phyloP scores from a whole-genome alignment of 1,284 basidiomycete genomes.

The Leccinum subrobustum region DNA sequence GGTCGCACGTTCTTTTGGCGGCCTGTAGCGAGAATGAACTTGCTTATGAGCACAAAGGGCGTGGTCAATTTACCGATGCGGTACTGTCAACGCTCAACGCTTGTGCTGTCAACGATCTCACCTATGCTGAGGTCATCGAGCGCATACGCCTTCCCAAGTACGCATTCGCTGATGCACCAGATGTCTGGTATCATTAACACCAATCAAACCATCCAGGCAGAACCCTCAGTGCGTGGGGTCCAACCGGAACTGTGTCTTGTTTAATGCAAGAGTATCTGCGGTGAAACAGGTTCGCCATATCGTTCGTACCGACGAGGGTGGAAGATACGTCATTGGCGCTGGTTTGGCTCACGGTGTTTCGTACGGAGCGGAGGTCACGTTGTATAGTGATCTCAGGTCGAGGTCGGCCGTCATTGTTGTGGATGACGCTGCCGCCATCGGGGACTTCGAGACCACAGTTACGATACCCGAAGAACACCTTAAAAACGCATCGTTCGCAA shows the following conservation, averaged over 20 bases:
- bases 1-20: slow-evolving; percentile 50
- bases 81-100: slow-evolving; percentile 15
- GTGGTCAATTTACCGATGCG: slow-evolving; percentile 17
- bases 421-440: slow-evolving; percentile 6
- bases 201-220: slow-evolving; percentile 6
- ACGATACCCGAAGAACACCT: not conserved
- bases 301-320: not conserved
- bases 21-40: slow-evolving; percentile 49
- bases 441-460: slow-evolving; percentile 19
- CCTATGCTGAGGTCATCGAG: slow-evolving; percentile 15
- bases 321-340: slow-evolving; percentile 13
- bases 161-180: not conserved
- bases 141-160: slow-evolving; percentile 14
- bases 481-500: slow-evolving; percentile 7
- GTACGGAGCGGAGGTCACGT: slow-evolving; percentile 11
- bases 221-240: slow-evolving; percentile 20
- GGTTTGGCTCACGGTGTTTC: slow-evolving; percentile 21
- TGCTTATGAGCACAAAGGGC: slow-evolving; percentile 17
- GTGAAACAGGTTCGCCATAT: slow-evolving; percentile 3
- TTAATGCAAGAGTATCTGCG: slow-evolving; percentile 8
- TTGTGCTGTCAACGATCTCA: slow-evolving; percentile 3
- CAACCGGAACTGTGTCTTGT: slow-evolving; percentile 18
- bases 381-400: slow-evolving; percentile 8
- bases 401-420: not conserved
- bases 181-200: not conserved